Evolutionary conservation across 2,329 filamentous ascomycete species (phyloP), one percentile per base, ranked within the genome.

Genomic region (Akanthomyces muscarius): DNA sequence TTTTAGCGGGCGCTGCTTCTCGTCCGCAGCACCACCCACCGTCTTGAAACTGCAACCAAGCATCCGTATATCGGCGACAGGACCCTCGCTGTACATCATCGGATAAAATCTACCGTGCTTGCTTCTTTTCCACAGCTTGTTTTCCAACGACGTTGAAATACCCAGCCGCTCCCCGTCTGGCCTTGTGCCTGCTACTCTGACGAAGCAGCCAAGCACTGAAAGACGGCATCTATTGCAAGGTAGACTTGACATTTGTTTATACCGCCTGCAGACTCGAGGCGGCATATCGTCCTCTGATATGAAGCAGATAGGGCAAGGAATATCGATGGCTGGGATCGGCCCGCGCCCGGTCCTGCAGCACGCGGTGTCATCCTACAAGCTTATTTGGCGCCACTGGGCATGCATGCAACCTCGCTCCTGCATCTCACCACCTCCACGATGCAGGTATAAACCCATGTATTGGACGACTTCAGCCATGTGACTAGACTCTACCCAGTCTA

Each of bases 341-440:
- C 53, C n/a, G 38, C 21, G 53, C 10, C n/a, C 18, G 25, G 41
- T 16, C 18, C 44, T 33, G 25, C 25, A 60, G 47, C 57, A 60
- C 36, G 47, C 47, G 36, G 47, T 52, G 23, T 36, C 36, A 25
- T 52, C 47, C 7, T 18, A 42, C 25, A 41, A 60, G 33, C 57
- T 60, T 60, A 52, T 60, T 60, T 60, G 57, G 47, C 36, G 47
- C 36, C 57, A 52, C 57, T 6, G 2, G 16, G 7, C 14, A 36
- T 58, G 53, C 38, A 56, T 57, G 54, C 53, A 18, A 45, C 53
- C 11, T 54, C 51, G 18, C 18, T 6, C 14, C 33, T 36, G 6
- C 28, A 36, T 45, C 42, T 4, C 16, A 7, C 5, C 53, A 11
- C 0, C 5, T 30, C 53, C 42, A 57, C 54, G 54, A 18, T 47